Evolutionary conservation across 208 protist species (phyloP), one percentile per base, ranked within the genome.

Genomic region (Trypanosoma boissoni): DNA sequence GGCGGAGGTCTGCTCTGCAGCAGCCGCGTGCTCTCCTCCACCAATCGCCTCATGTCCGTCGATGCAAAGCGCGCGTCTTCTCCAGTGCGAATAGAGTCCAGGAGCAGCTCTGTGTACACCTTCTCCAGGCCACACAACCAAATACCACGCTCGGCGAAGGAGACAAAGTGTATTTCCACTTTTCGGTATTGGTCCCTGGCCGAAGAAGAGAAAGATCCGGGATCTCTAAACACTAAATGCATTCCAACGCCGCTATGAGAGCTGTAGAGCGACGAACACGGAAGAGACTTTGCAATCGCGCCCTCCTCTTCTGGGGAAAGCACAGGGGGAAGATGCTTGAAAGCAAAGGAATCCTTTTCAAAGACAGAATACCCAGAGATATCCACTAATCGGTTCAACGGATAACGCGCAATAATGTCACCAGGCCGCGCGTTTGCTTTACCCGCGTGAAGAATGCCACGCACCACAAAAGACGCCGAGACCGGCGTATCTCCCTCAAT

Each of bases 181-280:
- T 64, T 51, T 5, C 67, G 80, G 71, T 74, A 80, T 20, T 64
- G 59, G 4, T 46, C 24, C 28, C 52, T 57, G 29, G 26, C 51
- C 49, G 20, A 21, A 12, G 26, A 36, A 5, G 36, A 34, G 2
- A 48, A 52, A 18, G 2, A 31, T 32, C 42, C 46, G 10, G 63
- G 23, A 12, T 58, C 68, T 46, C 65, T 69, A 53, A 84, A 83
- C n/a, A 74, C 59, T 32, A 85, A 67, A 10, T 58, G 55, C 12
- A 83, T 63, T 21, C 81, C 77, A 29, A 82, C 78, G 48, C 80
- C 74, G 3, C 74, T 74, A 39, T 76, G 73, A 6, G 77, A 60
- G 37, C 77, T 64, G 42, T 78, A 64, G 12, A 76, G 61, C 21
- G 56, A 78, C 1, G 68, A 76, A n/a, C n/a, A n/a, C n/a, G n/a